phyloP scores from a whole-genome alignment of 768 basidiomycete species.

The Panus rudis region DNA sequence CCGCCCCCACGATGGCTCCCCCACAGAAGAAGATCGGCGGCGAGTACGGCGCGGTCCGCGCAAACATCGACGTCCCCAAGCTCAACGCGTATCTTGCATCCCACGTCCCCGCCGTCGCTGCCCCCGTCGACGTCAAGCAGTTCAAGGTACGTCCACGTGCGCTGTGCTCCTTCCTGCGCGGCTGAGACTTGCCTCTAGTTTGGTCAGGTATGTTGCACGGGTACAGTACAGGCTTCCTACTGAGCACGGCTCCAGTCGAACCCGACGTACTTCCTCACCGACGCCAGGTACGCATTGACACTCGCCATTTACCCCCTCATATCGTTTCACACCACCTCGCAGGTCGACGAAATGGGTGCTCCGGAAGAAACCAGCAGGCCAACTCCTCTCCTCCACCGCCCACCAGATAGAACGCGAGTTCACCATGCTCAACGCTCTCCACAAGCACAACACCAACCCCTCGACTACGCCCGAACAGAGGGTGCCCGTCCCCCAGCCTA shows the following conservation, averaged over 20 bases:
- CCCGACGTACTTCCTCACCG: slow-evolving; percentile 91
- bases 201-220: slow-evolving; percentile 59
- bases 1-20: slow-evolving; percentile 16
- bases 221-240: not conserved
- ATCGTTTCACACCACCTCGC: slow-evolving; percentile 2
- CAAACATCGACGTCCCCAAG: slow-evolving; percentile 54
- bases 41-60: slow-evolving; percentile 68
- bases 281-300: slow-evolving; percentile 46
- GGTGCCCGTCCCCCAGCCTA: slow-evolving; percentile 83
- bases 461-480: slow-evolving; percentile 40
- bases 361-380: slow-evolving; percentile 88
- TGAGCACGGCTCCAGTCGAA: slow-evolving; percentile 57
- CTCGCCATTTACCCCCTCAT: not conserved
- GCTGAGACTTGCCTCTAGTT: slow-evolving; percentile 41
- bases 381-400: slow-evolving; percentile 82
- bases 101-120: slow-evolving; percentile 45
- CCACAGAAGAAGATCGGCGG: slow-evolving; percentile 54
- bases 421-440: slow-evolving; percentile 68
- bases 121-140: slow-evolving; percentile 79
- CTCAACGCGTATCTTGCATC: slow-evolving; percentile 61
- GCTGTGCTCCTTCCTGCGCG: not conserved
- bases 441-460: slow-evolving; percentile 57
- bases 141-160: slow-evolving; percentile 61
- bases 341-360: slow-evolving; percentile 51
- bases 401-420: slow-evolving; percentile 96